Percentiles rank a stretch among this genome's conserved stretches.
Conservation (phyloP, 257 asterid species). For the Fraxinus quadrangulata region DNA sequence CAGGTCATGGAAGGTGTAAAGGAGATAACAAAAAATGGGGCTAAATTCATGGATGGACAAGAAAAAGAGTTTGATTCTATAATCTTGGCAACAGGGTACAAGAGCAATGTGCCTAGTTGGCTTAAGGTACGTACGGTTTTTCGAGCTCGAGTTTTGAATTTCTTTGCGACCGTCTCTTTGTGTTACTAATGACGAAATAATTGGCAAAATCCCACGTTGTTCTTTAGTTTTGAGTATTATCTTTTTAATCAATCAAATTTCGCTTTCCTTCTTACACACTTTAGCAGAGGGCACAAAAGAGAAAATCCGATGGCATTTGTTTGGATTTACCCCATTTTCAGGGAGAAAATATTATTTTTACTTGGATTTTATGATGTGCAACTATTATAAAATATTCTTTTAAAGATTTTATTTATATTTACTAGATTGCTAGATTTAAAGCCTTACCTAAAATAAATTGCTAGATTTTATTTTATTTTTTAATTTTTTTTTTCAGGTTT, state of each 20-base stretch:
- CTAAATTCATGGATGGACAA: slow-evolving; percentile 76
- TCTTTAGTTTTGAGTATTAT: slow-evolving; percentile 6
- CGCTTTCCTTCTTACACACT: slow-evolving; percentile 66
- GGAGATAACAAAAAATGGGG: slow-evolving; percentile 76
- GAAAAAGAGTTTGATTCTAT: slow-evolving; percentile 78
- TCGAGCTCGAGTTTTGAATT: not conserved
- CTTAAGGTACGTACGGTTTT: slow-evolving; percentile 58
- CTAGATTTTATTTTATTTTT: not conserved
- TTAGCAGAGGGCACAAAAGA: slow-evolving; percentile 64
- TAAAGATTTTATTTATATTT: not conserved
- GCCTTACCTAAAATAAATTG: not conserved
- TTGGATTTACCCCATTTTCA: slow-evolving; percentile 46
- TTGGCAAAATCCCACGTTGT: slow-evolving; percentile 5
- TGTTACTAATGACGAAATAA: not conserved
- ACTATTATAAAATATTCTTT: slow-evolving; percentile 48
- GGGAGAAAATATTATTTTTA: slow-evolving; percentile 16
- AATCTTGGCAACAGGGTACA: slow-evolving; percentile 91
- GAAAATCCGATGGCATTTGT: slow-evolving; percentile 77
- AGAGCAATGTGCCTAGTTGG: slow-evolving; percentile 93
- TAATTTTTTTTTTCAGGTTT: not conserved
- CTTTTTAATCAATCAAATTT: slow-evolving; percentile 48
- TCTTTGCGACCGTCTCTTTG: not conserved
- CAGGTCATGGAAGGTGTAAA: slow-evolving; percentile 75
- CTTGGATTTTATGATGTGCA: slow-evolving; percentile 46
- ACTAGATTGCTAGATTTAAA: not conserved